A percentile compares a stretch with the other conserved stretches of the same genome.
Conservation (phyloP, 495 filamentous ascomycete genomes). For the Lineolata rhizophorae region DNA sequence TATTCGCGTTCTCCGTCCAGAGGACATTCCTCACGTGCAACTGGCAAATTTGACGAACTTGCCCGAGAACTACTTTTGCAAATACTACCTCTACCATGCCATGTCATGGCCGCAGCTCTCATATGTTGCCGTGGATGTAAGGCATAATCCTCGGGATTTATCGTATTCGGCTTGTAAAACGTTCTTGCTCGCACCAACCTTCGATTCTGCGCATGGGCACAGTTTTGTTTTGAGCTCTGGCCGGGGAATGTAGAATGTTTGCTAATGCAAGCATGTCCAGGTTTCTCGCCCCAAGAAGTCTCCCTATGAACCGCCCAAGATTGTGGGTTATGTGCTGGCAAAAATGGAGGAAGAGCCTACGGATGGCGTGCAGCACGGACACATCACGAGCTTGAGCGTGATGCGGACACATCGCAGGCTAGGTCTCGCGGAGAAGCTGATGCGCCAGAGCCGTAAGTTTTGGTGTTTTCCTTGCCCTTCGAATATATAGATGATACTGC, state of each 20-base stretch:
- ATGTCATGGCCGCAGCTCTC: slow-evolving; percentile 93
- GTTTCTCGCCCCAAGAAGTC: slow-evolving; percentile 49
- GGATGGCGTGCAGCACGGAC: slow-evolving; percentile 80
- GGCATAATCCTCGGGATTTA: slow-evolving; percentile 4
- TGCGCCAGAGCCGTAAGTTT: slow-evolving; percentile 88
- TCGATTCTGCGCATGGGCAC: background rate
- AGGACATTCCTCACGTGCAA: slow-evolving; percentile 85
- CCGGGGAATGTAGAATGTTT: no score
- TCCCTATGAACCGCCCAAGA: slow-evolving; percentile 82
- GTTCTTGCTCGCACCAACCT: background rate
- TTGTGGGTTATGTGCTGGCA: slow-evolving; percentile 95
- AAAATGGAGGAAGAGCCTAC: slow-evolving; percentile 98
- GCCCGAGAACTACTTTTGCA: slow-evolving; percentile 98
- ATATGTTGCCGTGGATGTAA: slow-evolving; percentile 76
- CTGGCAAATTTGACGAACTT: slow-evolving; percentile 97
- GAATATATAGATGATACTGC: slow-evolving; percentile 1
- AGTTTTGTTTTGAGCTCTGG: no score
- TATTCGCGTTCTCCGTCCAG: slow-evolving; percentile 48
- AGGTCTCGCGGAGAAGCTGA: slow-evolving; percentile 88
- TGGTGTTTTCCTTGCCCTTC: no score
- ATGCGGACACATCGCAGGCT: slow-evolving; percentile 87
- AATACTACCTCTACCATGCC: slow-evolving; percentile 99
- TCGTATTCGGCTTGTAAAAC: background rate
- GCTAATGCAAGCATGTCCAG: no score
- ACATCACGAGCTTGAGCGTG: slow-evolving; percentile 86